Percentiles rank a stretch among this genome's conserved stretches.
These are phyloP conservation scores for Nasturtium officinale DNA, from an alignment of 345 rosid genomes.

Conservation along the genomic window DNA sequence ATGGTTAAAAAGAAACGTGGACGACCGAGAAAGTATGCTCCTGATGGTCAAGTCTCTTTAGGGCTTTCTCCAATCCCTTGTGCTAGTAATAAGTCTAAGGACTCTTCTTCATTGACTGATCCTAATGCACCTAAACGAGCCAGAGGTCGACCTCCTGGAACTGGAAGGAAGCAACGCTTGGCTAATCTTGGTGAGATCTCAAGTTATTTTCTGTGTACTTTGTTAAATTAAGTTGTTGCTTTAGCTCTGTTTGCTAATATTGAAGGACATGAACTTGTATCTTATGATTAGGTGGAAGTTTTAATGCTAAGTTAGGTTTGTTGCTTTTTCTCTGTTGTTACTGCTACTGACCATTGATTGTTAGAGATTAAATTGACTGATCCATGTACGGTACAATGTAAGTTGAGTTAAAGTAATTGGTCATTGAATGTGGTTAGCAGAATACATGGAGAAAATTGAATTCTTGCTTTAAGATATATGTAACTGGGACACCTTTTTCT, in stretches of 20 bases:
- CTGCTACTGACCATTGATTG: constrained; percentile 3
- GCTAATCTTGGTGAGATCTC: constrained; percentile 75
- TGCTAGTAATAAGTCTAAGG: constrained; percentile 47
- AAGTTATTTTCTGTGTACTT: not conserved
- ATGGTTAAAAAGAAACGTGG: constrained; percentile 93
- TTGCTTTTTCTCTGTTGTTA: constrained; percentile 23
- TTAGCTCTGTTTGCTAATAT: constrained; percentile 53
- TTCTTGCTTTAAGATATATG: not conserved
- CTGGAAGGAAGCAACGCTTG: constrained; percentile 92
- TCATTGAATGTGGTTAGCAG: constrained; percentile 1
- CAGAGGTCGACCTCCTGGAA: constrained; percentile 97
- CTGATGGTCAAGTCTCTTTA: constrained; percentile 80
- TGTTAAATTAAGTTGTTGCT: not conserved
- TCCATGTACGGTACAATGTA: not conserved
- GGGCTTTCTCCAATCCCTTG: constrained; percentile 70
- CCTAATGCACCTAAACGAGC: constrained; percentile 57
- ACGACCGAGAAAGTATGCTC: constrained; percentile 88
- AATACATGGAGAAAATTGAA: not conserved
- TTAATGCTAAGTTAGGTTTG: not conserved
- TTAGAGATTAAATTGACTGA: constrained; percentile 3
- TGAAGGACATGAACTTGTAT: constrained; percentile 6
- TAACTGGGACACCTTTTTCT: not conserved
- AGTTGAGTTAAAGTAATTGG: not conserved
- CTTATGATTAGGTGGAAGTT: not conserved
- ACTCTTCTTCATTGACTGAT: constrained; percentile 58